A percentile compares a stretch with the other conserved stretches of the same genome.
phyloP scores from a whole-genome alignment of 169 alveolate genomes.

The Prorocentrum cordatum region DNA sequence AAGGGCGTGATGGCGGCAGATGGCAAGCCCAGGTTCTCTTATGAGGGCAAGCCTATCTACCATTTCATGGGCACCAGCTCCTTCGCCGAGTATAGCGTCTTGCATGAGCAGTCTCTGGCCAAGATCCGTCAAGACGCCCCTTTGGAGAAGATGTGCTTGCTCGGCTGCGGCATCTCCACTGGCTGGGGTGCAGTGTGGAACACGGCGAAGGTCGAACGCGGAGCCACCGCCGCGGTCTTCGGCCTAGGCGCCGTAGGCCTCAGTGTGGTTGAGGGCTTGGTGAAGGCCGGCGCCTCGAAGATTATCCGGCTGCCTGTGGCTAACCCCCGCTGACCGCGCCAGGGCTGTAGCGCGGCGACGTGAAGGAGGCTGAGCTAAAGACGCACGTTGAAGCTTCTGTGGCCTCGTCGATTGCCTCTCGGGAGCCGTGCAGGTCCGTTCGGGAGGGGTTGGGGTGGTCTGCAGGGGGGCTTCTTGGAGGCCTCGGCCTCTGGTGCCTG shows the following conservation, averaged over 20 bases:
- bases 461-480: no score
- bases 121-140: constrained; percentile 78
- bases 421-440: no score
- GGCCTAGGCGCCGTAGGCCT: constrained; percentile 88
- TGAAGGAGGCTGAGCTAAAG: no score
- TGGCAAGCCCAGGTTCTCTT: constrained; percentile 79
- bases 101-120: constrained; percentile 83
- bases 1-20: constrained; percentile 82
- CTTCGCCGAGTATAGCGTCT: constrained; percentile 83
- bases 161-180: constrained; percentile 86
- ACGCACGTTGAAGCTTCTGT: no score
- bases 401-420: no score
- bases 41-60: constrained; percentile 77
- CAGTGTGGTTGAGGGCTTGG: constrained; percentile 81
- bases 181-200: constrained; percentile 86
- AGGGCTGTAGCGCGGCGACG: no score
- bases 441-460: no score
- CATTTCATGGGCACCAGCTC: constrained; percentile 84
- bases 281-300: constrained; percentile 73
- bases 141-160: constrained; percentile 76
- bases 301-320: no score
- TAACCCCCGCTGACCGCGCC: no score
- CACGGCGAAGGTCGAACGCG: constrained; percentile 78
- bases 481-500: no score
- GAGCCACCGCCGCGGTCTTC: constrained; percentile 80